Percentiles rank a stretch among this genome's conserved stretches.
Conservation (phyloP, 2,329 filamentous ascomycete species). For the Aspergillus glaucus region DNA sequence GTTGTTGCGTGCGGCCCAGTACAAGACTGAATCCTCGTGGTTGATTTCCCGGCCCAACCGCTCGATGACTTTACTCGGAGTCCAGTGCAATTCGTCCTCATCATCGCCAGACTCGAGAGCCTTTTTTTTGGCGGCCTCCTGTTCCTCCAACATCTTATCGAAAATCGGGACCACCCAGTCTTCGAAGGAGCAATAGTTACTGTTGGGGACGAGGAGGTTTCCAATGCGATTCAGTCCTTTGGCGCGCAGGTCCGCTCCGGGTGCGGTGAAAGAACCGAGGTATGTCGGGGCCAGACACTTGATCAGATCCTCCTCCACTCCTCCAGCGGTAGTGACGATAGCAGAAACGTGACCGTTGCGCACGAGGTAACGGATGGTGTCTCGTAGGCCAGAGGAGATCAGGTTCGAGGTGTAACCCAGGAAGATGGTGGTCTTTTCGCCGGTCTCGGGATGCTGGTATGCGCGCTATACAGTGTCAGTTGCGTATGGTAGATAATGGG, state of each 20-base stretch:
- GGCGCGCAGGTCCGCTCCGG: slow-evolving; percentile 69
- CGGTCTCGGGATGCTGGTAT: slow-evolving; percentile 75
- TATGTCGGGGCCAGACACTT: slow-evolving; percentile 96
- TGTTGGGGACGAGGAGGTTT: slow-evolving; percentile 91
- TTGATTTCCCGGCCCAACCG: slow-evolving; percentile 91
- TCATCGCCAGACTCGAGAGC: slow-evolving; percentile 35
- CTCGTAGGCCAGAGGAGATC: slow-evolving; percentile 89
- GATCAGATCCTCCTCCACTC: slow-evolving; percentile 96
- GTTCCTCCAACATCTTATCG: slow-evolving; percentile 89
- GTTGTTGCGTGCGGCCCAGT: slow-evolving; percentile 96
- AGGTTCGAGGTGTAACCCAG: slow-evolving; percentile 96
- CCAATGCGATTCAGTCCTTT: slow-evolving; percentile 93
- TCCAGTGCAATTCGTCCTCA: slow-evolving; percentile 76
- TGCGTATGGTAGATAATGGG: slow-evolving; percentile 1
- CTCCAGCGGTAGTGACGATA: slow-evolving; percentile 91
- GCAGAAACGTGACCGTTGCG: slow-evolving; percentile 87
- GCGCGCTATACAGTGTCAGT: slow-evolving; percentile 51
- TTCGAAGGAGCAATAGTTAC: slow-evolving; percentile 95
- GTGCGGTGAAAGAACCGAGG: slow-evolving; percentile 74
- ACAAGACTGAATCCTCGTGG: slow-evolving; percentile 83
- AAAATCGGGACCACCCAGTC: slow-evolving; percentile 96
- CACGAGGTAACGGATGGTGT: slow-evolving; percentile 85
- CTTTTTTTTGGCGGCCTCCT: slow-evolving; percentile 68
- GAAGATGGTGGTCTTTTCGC: slow-evolving; percentile 82
- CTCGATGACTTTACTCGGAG: slow-evolving; percentile 84